Evolutionary conservation across 148 eudicot genomes (phyloP), one percentile per base, ranked within the genome.

Genomic region (Suaeda aralocaspica): DNA sequence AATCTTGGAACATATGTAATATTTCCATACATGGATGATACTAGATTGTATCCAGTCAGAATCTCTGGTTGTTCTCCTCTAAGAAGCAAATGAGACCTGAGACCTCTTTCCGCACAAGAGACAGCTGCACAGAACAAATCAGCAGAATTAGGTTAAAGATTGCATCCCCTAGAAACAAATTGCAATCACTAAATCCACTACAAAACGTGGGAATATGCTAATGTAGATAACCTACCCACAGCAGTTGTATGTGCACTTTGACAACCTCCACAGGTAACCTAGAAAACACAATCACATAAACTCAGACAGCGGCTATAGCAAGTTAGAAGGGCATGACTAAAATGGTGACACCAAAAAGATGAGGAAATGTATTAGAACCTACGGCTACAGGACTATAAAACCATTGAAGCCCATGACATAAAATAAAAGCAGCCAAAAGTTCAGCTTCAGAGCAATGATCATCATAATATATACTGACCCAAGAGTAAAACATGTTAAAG

Each of bases 261-360:
- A 79, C 95, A 88, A 60, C 99, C 99, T 83, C 99, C 97, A 85
- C 99, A 94, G 56, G 99, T 94, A 56, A 94, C 99, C 99, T 94
- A 83, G 67, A 78, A 82, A 71, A 59, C 56, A 65, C 21, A 33
- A 70, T 68, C 75, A 57, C 57, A 56, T 60, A 51, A 39, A 16
- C 52, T 13, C n/a, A 28, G 39, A 46, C 13, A 51, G 56, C 68
- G 7, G 25, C 6, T 59, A n/a, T 19, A 30, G 22, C 18, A 59
- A 68, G 29, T 25, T 9, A 26, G 51, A 33, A 21, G 33, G 6
- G 39, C 30, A 39, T 25, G 24, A n/a, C n/a, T 30, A 5, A 18
- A 21, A 31, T 21, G 57, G 0, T 56, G 44, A 44, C 24, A 12
- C 61, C 55, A 30, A 33, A 0, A 45, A 55, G 50, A 71, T 4